Evolutionary conservation across 768 basidiomycete genomes (phyloP), one percentile per base, ranked within the genome.

Genomic region (Fomitopsis serialis): DNA sequence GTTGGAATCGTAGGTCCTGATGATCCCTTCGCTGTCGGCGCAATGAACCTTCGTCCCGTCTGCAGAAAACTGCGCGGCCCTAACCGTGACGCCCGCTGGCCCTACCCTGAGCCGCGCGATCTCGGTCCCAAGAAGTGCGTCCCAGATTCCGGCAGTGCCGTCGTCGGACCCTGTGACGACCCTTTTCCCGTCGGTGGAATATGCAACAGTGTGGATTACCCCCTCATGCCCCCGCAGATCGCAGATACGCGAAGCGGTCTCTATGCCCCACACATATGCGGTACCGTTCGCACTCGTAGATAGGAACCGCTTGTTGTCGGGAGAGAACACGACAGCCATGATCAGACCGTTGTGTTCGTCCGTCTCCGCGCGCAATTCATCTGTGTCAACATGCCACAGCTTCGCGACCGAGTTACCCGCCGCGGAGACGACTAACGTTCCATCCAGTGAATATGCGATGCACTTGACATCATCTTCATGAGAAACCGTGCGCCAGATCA

Each of bases 1-100:
- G 44, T 25, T 46, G 34, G 52, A 53, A 34, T 50, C 52, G 54
- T 58, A 62, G 5, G 62, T 22, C 44, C 37, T 54, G 6, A 63
- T 32, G 21, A 50, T 54, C 0, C 45, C 35, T 45, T 80, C 76
- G 36, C 72, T 64, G 36, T 69, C 71, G 2, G 74, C 75, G 10
- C 75, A 74, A 35, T 72, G 70, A 27, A 78, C 66, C 36, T 71
- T 64, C 46, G 68, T 66, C 8, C 73, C 74, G 61, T 78, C 74
- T n/a, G 75, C 74, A 13, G 73, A 75, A 52, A 76, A 71, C 54
- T 67, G 61, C 47, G 75, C 73, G 29, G 67, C 66, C 17, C 73
- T 75, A 32, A 63, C 60, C 17, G 72, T 75, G 34, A 63, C 60
- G 2, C 48, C 40, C 19, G 53, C 63, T 0, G 53, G 55, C 45